Conservation (phyloP, 192 early-diverging fungal genomes). For the Entomortierella beljakovae region DNA sequence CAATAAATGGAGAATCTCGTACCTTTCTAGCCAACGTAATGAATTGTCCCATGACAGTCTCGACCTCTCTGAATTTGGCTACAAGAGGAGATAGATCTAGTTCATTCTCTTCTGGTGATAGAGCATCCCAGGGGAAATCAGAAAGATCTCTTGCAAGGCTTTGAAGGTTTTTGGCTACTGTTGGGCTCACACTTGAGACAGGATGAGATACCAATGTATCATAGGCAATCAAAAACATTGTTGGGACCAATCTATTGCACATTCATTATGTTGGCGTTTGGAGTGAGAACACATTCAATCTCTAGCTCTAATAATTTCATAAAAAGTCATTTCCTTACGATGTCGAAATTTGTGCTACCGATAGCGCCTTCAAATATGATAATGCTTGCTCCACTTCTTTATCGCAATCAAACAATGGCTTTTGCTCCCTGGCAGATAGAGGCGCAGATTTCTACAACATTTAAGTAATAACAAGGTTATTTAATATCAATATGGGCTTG, state of each 20-base stretch:
- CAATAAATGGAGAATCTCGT: background rate
- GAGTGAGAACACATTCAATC: background rate
- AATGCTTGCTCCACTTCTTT: conserved; percentile 78
- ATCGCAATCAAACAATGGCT: conserved; percentile 81
- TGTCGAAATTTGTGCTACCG: conserved; percentile 8
- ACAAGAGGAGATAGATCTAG: conserved; percentile 38
- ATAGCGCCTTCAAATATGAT: conserved; percentile 55
- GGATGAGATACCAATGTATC: conserved; percentile 74
- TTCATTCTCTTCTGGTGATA: background rate
- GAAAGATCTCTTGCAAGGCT: conserved; percentile 51
- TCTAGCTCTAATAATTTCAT: too few relatives aligned
- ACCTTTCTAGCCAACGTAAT: conserved; percentile 65
- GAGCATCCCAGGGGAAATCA: conserved; percentile 58
- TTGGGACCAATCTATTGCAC: conserved; percentile 71
- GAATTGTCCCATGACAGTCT: conserved; percentile 54
- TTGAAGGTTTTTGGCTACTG: conserved; percentile 43
- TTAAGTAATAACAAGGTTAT: background rate
- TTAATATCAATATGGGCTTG: background rate
- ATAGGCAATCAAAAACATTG: conserved; percentile 79
- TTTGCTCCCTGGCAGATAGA: conserved; percentile 77
- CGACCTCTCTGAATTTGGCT: conserved; percentile 49
- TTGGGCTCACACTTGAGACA: conserved; percentile 49
- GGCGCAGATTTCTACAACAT: conserved; percentile 55
- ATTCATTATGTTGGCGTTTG: background rate
- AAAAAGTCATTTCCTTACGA: conserved; percentile 43